Percentiles rank a stretch among this genome's conserved stretches.
Evolutionary conservation across 176 grass and related monocot genomes (phyloP).

Genomic region (Oryza brachyantha): DNA sequence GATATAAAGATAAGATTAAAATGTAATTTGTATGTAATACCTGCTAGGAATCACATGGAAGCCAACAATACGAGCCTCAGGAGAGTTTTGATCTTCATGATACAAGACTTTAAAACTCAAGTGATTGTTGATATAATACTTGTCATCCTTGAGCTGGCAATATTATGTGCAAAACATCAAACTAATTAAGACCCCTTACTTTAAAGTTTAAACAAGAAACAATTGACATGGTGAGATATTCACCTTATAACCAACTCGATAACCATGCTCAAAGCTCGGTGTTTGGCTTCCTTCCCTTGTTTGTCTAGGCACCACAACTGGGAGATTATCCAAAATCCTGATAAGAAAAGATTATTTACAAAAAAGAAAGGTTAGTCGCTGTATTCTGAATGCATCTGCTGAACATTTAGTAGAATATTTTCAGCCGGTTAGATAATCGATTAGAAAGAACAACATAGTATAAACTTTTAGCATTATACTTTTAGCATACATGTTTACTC

Average conservation of each 20-base stretch:
- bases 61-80: slow-evolving; percentile 73
- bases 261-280: slow-evolving; percentile 72
- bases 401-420: slow-evolving; percentile 3
- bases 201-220: not conserved
- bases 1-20: not conserved
- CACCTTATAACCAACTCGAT: slow-evolving; percentile 81
- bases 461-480: slow-evolving; percentile 25
- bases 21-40: slow-evolving; percentile 23
- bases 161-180: slow-evolving; percentile 16
- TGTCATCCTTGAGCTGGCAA: slow-evolving; percentile 67
- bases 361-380: not conserved
- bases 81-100: slow-evolving; percentile 57
- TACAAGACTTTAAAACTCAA: slow-evolving; percentile 77
- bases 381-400: not conserved
- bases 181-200: slow-evolving; percentile 9
- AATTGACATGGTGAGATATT: not conserved
- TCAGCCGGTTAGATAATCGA: not conserved
- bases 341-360: not conserved
- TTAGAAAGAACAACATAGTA: not conserved
- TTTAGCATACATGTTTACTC: slow-evolving; percentile 73
- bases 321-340: slow-evolving; percentile 87
- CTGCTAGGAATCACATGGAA: slow-evolving; percentile 89
- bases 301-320: slow-evolving; percentile 70
- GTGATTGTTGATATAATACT: slow-evolving; percentile 84
- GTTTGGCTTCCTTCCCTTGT: slow-evolving; percentile 62